phyloP scores from a whole-genome alignment of 257 asterid genomes.

The Penstemon eatonii region DNA sequence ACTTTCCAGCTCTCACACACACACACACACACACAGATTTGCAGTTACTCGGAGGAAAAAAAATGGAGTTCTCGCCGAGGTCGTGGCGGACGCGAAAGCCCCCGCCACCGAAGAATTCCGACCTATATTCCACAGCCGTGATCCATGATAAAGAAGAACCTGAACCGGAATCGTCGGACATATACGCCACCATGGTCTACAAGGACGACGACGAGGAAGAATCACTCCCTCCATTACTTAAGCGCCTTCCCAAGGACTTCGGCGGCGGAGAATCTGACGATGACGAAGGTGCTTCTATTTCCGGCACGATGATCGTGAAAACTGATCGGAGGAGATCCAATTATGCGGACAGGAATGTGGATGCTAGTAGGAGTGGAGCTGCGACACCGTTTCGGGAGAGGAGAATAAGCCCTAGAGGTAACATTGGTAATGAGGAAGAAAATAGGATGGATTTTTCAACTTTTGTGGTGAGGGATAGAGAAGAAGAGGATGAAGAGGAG shows the following conservation, averaged over 20 bases:
- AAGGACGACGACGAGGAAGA: slow-evolving; percentile 72
- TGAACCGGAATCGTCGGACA: slow-evolving; percentile 39
- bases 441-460: slow-evolving; percentile 67
- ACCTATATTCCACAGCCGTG: slow-evolving; percentile 63
- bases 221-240: slow-evolving; percentile 79
- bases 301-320: slow-evolving; percentile 85
- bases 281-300: slow-evolving; percentile 43
- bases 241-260: slow-evolving; percentile 91
- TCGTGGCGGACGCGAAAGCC: slow-evolving; percentile 64
- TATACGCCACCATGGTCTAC: slow-evolving; percentile 70
- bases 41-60: neutral
- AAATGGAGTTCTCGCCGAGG: slow-evolving; percentile 63
- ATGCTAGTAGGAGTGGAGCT: slow-evolving; percentile 31
- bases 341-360: slow-evolving; percentile 36
- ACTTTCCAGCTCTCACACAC: slow-evolving; percentile 5
- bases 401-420: slow-evolving; percentile 35
- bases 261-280: slow-evolving; percentile 54
- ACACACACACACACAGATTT: slow-evolving; percentile 21
- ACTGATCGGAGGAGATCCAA: slow-evolving; percentile 48
- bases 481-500: slow-evolving; percentile 42
- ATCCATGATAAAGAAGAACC: slow-evolving; percentile 39
- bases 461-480: slow-evolving; percentile 68
- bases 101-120: slow-evolving; percentile 58
- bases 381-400: slow-evolving; percentile 41
- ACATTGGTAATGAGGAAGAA: slow-evolving; percentile 53